Conservation (phyloP, 2,329 filamentous ascomycete species). For the Curvularia eragrostidis region DNA sequence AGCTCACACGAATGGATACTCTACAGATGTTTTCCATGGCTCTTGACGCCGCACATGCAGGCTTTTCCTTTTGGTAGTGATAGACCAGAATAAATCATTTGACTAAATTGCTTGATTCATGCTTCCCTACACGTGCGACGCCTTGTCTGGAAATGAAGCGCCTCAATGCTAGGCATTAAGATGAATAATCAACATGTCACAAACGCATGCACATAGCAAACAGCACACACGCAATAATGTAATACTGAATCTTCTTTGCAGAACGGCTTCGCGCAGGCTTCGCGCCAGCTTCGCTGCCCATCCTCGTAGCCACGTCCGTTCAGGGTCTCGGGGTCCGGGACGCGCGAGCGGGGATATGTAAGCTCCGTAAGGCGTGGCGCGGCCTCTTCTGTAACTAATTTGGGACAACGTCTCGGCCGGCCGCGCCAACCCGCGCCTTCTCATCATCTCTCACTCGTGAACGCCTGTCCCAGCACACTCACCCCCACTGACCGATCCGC, state of each 20-base stretch:
- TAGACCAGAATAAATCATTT: conserved; percentile 21
- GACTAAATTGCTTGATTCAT: neutral
- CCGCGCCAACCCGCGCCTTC: conserved; percentile 32
- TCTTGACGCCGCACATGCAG: conserved; percentile 19
- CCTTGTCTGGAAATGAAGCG: neutral
- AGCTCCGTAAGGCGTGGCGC: conserved; percentile 32
- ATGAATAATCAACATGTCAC: no score
- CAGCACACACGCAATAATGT: neutral
- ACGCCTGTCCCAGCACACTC: conserved; percentile 14
- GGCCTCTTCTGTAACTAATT: conserved; percentile 32
- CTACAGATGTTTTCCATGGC: conserved; percentile 10
- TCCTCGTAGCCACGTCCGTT: neutral
- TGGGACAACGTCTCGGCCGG: conserved; percentile 30
- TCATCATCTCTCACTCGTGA: conserved; percentile 14
- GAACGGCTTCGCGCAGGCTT: no score
- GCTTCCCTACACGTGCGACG: neutral
- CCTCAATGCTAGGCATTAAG: neutral
- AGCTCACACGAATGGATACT: conserved; percentile 21
- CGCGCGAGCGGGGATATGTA: conserved; percentile 21
- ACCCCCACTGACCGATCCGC: conserved; percentile 29
- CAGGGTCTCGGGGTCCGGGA: conserved; percentile 24
- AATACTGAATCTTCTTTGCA: neutral
- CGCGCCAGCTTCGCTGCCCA: neutral
- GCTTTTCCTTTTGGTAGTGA: conserved; percentile 16
- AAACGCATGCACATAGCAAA: neutral